Percentiles rank a stretch among this genome's conserved stretches.
phyloP scores from a whole-genome alignment of 228 moss, liverwort and hornwort genomes.

The Sphagnum magellanicum region DNA sequence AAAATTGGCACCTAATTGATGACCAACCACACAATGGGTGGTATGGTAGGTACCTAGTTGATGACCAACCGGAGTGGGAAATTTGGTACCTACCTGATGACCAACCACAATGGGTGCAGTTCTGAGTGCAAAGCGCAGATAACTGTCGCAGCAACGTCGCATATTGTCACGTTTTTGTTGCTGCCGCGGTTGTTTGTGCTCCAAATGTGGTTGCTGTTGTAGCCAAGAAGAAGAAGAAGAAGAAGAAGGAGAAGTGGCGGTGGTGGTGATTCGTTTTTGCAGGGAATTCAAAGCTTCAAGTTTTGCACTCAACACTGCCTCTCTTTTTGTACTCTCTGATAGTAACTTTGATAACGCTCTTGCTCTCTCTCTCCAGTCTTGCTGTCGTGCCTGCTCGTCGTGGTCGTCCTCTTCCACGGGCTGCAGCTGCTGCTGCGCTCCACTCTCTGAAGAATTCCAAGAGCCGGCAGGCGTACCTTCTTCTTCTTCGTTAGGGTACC shows the following conservation, averaged over 20 bases:
- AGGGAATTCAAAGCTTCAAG: slow-evolving; percentile 25
- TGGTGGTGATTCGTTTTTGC: not conserved
- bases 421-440: slow-evolving; percentile 10
- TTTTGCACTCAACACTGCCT: slow-evolving; percentile 47
- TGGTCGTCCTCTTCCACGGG: slow-evolving; percentile 15
- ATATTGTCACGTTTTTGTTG: slow-evolving; percentile 28
- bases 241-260: no score
- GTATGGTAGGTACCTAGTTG: no score
- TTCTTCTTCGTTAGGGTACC: not conserved
- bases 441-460: slow-evolving; percentile 9
- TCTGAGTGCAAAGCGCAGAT: slow-evolving; percentile 56
- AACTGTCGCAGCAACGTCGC: slow-evolving; percentile 60
- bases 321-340: slow-evolving; percentile 56
- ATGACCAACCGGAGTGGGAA: no score
- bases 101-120: slow-evolving; percentile 60
- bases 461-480: slow-evolving; percentile 12
- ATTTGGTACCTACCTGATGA: slow-evolving; percentile 52
- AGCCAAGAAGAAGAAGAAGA: no score
- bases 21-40: no score
- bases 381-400: slow-evolving; percentile 12
- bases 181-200: slow-evolving; percentile 18
- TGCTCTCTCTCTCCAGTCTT: slow-evolving; percentile 61
- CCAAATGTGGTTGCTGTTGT: slow-evolving; percentile 16
- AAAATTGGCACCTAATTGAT: no score
- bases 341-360: slow-evolving; percentile 44